These are phyloP conservation scores for Iris macrosiphon DNA, from an alignment of 106 monocot genomes.

Conservation along the genomic window DNA sequence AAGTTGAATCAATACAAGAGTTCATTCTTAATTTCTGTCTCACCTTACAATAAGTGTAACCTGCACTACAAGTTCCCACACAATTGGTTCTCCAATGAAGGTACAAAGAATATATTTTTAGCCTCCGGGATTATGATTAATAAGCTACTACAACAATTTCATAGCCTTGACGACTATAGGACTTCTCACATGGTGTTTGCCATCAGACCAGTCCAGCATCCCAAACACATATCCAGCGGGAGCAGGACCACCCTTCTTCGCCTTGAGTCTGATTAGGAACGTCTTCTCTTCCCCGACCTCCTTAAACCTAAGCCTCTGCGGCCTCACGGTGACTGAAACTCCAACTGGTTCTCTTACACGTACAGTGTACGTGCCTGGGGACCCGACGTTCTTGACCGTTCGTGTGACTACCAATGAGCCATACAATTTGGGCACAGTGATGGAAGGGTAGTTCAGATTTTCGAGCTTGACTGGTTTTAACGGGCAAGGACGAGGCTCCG, in stretches of 20 bases:
- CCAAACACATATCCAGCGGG: slow-evolving; percentile 6
- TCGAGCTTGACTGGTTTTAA: background rate
- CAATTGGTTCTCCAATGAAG: no score
- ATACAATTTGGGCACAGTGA: slow-evolving; percentile 1
- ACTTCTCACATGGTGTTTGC: slow-evolving; percentile 11
- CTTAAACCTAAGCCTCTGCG: background rate
- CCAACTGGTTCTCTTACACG: background rate
- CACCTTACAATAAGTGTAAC: no score
- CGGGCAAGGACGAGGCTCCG: background rate
- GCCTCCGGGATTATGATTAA: no score
- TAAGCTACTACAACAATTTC: background rate
- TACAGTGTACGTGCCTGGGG: slow-evolving; percentile 1
- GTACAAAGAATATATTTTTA: no score
- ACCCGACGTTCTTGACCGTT: slow-evolving; percentile 12
- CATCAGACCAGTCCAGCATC: slow-evolving; percentile 5
- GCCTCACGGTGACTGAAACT: slow-evolving; percentile 1
- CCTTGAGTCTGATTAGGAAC: slow-evolving; percentile 3
- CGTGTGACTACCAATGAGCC: background rate
- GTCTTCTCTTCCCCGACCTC: slow-evolving; percentile 10
- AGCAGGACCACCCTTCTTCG: background rate
- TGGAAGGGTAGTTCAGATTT: slow-evolving; percentile 16
- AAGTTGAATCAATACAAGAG: no score
- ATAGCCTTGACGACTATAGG: slow-evolving; percentile 6
- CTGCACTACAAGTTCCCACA: no score
- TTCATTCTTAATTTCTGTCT: no score